Percentiles rank a stretch among this genome's conserved stretches.
phyloP scores from a whole-genome alignment of 2,329 filamentous ascomycete genomes.

The Cryoendolithus antarcticus region DNA sequence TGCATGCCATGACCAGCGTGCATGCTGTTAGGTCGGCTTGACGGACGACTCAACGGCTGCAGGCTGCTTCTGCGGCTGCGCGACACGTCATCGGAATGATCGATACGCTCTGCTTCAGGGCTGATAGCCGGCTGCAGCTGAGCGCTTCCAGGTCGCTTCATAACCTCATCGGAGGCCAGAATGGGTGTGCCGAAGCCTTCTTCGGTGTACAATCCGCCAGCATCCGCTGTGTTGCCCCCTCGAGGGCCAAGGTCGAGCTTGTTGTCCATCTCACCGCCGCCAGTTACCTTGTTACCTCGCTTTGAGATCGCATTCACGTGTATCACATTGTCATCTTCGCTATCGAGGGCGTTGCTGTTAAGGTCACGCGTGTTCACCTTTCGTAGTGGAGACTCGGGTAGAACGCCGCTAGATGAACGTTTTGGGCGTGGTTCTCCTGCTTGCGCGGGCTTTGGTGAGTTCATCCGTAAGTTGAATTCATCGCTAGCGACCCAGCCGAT shows the following conservation, averaged over 20 bases:
- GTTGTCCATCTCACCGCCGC: slow-evolving; percentile 39
- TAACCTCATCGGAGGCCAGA: slow-evolving; percentile 75
- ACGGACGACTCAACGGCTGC: slow-evolving; percentile 48
- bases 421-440: slow-evolving; percentile 13
- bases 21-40: slow-evolving; percentile 50
- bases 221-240: too few species aligned
- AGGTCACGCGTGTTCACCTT: slow-evolving; percentile 26
- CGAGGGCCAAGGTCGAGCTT: slow-evolving; percentile 38
- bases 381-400: slow-evolving; percentile 30
- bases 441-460: slow-evolving; percentile 47
- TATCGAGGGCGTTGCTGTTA: slow-evolving; percentile 29
- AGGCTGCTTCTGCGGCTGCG: slow-evolving; percentile 39
- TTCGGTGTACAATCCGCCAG: slow-evolving; percentile 41
- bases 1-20: slow-evolving; percentile 27
- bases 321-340: slow-evolving; percentile 50
- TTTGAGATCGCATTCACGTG: slow-evolving; percentile 59
- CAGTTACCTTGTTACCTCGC: slow-evolving; percentile 30
- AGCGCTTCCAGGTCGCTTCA: slow-evolving; percentile 57
- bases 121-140: slow-evolving; percentile 69
- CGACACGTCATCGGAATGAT: slow-evolving; percentile 35
- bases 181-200: slow-evolving; percentile 63
- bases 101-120: slow-evolving; percentile 52
- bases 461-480: slow-evolving; percentile 65
- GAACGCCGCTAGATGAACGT: slow-evolving; percentile 23
- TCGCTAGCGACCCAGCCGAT: slow-evolving; percentile 80